These are phyloP conservation scores for Ustilago vetiveriae DNA, from an alignment of 1,284 basidiomycete genomes.

Conservation along the genomic window DNA sequence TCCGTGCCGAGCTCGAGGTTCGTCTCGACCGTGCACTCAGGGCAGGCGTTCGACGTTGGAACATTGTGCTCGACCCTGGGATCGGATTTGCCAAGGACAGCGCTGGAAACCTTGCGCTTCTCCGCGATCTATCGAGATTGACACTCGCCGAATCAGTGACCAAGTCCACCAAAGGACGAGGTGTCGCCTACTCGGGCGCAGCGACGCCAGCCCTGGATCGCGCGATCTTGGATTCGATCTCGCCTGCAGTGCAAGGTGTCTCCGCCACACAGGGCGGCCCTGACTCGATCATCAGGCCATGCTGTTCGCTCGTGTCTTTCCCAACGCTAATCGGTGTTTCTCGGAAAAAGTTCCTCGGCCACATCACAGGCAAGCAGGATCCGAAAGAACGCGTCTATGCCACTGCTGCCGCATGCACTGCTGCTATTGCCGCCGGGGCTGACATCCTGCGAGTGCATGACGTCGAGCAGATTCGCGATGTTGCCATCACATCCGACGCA, in stretches of 20 bases:
- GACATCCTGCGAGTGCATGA: slow-evolving; percentile 87
- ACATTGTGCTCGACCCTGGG: slow-evolving; percentile 90
- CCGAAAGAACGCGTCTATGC: slow-evolving; percentile 79
- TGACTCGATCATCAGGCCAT: slow-evolving; percentile 35
- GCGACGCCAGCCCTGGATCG: slow-evolving; percentile 29
- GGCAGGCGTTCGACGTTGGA: slow-evolving; percentile 86
- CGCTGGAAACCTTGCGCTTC: slow-evolving; percentile 77
- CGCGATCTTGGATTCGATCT: slow-evolving; percentile 10
- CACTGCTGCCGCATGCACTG: slow-evolving; percentile 81
- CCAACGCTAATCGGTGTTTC: slow-evolving; percentile 60
- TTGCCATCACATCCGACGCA: slow-evolving; percentile 72
- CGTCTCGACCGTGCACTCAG: slow-evolving; percentile 78
- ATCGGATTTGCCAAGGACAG: slow-evolving; percentile 92
- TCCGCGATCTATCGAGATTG: slow-evolving; percentile 36
- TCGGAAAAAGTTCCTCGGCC: slow-evolving; percentile 63
- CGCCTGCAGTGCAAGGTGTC: slow-evolving; percentile 1
- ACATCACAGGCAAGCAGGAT: slow-evolving; percentile 68
- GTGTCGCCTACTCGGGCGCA: slow-evolving; percentile 19
- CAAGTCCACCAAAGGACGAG: slow-evolving; percentile 35
- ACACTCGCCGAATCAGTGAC: slow-evolving; percentile 28
- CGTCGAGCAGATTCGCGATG: slow-evolving; percentile 76
- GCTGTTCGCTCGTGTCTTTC: slow-evolving; percentile 47
- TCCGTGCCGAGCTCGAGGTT: slow-evolving; percentile 78
- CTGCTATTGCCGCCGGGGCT: slow-evolving; percentile 78
- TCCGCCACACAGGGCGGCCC: not conserved